Conservation (phyloP, 106 monocot species). For the Triglochin maritima region DNA sequence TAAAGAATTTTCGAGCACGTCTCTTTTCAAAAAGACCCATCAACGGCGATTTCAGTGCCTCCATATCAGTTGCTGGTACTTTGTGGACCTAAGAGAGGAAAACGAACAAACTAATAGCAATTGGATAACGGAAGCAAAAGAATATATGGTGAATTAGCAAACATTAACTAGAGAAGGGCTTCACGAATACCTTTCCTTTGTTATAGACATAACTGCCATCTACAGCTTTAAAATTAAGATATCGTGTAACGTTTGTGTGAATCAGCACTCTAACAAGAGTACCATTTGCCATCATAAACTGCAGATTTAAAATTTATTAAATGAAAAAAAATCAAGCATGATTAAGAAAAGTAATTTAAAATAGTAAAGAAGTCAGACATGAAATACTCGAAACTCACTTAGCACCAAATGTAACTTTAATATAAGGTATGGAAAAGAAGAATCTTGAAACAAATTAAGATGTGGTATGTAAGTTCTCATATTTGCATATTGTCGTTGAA, state of each 20-base stretch:
- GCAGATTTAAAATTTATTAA: neutral
- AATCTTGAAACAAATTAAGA: neutral
- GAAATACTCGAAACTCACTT: no score
- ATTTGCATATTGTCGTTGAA: neutral
- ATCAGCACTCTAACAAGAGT: slow-evolving; percentile 75
- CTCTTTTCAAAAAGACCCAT: slow-evolving; percentile 95
- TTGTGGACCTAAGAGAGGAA: slow-evolving; percentile 57
- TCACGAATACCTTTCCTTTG: slow-evolving; percentile 64
- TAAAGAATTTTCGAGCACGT: slow-evolving; percentile 72
- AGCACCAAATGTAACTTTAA: no score
- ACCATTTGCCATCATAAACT: slow-evolving; percentile 99
- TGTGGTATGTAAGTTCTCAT: neutral
- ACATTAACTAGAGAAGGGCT: neutral
- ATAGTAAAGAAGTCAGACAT: no score
- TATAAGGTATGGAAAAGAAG: no score
- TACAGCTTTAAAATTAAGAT: slow-evolving; percentile 74
- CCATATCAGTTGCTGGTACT: slow-evolving; percentile 91
- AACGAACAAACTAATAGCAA: neutral
- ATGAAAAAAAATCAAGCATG: neutral
- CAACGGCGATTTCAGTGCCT: slow-evolving; percentile 81
- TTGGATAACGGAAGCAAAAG: neutral
- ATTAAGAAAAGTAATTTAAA: neutral
- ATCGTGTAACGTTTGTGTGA: slow-evolving; percentile 82
- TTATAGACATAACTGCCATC: slow-evolving; percentile 89
- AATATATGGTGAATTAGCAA: neutral